Base-by-base conservation (phyloP, 2,329 filamentous ascomycete species). In the Hypoxylon sp. region DNA sequence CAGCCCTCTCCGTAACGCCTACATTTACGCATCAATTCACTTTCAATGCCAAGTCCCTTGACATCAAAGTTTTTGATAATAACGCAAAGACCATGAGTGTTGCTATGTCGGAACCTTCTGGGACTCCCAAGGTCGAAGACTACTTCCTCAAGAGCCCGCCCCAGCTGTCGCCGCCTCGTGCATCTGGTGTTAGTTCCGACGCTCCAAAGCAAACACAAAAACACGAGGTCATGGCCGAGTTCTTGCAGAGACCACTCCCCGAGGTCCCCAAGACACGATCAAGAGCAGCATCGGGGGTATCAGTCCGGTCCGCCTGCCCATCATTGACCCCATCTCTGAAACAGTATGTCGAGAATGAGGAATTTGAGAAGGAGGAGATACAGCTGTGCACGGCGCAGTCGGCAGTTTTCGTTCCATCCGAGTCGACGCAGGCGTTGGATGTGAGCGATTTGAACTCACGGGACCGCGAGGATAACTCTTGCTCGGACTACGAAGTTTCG, bases 301-400 rank as follows among this genome's bases (percentile, higher is more conserved):
- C 74, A 8, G 39, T 73, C 3, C 61, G 67, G 22, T 76, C 74
- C 4, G 72, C 56, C 44, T 75, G 75, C 22, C 74, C 74, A 26
- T 76, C 75, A 3, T 60, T 76, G 20, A 76, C 75, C 10, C 72
- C 75, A 6, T 76, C 74, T 6, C 53, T 76, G 47, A 71, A 67
- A 54, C 67, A 71, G 26, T 76, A 75, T 19, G 73, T 70, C 32
- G 71, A 76, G 22, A 73, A 73, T 48, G 74, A 71, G n/a, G 73
- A 73, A 39, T 76, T 76, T 13, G 69, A 72, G 24, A 69, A 71
- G 8, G 75, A 76, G 28, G 72, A 75, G 1, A 69, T 76, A 30
- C 62, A 64, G 26, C 44, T 76, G 3, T 67, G 69, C 32, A 72
- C 62, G 24, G 75, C 75, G 44, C 70, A 71, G 32, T 68, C 70